These are phyloP conservation scores for Monosporascus cannonballus DNA, from an alignment of 2,329 filamentous ascomycete species.

Conservation along the genomic window DNA sequence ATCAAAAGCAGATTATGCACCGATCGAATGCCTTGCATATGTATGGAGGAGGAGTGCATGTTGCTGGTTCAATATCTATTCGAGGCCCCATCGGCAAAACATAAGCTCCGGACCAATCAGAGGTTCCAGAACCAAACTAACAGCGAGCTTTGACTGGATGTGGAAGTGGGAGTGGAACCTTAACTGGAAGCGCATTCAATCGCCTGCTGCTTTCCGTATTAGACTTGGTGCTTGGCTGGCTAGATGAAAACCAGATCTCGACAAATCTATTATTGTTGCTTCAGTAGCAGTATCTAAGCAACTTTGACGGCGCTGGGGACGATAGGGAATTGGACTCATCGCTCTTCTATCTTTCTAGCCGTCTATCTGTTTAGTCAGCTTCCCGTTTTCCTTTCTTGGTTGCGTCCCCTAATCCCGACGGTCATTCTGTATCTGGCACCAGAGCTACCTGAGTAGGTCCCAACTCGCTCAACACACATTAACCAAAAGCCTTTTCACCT, in stretches of 20 bases:
- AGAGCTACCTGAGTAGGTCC: neutral
- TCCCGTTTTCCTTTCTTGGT: too few species aligned
- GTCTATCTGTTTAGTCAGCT: too few species aligned
- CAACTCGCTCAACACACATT: neutral
- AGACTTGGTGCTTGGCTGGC: conserved; percentile 7
- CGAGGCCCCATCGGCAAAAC: conserved; percentile 2
- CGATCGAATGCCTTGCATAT: neutral
- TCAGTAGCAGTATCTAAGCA: neutral
- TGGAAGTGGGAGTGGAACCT: neutral
- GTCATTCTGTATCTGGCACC: neutral
- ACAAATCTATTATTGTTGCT: neutral
- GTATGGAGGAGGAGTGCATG: neutral
- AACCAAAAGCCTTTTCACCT: neutral
- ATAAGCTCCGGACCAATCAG: conserved; percentile 22
- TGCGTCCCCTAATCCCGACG: too few species aligned
- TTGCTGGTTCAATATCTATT: neutral
- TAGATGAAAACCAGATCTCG: conserved; percentile 10
- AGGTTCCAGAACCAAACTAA: conserved; percentile 1
- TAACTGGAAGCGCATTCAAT: neutral
- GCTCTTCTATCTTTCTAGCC: too few species aligned
- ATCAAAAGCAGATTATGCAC: neutral
- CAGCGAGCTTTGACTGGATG: neutral
- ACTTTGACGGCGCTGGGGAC: too few species aligned
- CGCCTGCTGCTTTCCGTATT: neutral
- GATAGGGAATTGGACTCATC: too few species aligned